These are phyloP conservation scores for Solanum ossicruentum DNA, from an alignment of 257 asterid genomes.

Conservation along the genomic window DNA sequence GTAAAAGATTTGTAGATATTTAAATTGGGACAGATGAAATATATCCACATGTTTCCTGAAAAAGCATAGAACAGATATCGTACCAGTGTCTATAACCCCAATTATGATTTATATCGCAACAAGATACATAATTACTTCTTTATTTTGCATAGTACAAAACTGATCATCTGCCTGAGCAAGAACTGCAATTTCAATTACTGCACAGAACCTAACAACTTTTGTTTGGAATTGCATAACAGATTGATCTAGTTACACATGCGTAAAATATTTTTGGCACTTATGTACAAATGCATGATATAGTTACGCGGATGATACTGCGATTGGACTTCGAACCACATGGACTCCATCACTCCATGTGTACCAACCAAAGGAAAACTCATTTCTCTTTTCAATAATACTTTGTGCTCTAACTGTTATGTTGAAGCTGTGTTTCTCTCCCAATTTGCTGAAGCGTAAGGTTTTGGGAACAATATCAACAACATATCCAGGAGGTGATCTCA, in stretches of 20 bases:
- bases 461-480: conserved; percentile 13
- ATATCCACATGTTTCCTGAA: too few relatives aligned
- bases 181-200: too few relatives aligned
- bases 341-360: conserved; percentile 25
- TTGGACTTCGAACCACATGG: conserved; percentile 29
- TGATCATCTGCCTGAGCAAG: too few relatives aligned
- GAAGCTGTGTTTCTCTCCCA: conserved; percentile 20
- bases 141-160: too few relatives aligned
- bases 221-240: too few relatives aligned
- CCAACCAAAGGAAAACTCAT: conserved; percentile 10
- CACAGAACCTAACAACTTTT: too few relatives aligned
- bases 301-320: not conserved
- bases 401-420: conserved; percentile 5
- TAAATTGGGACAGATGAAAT: too few relatives aligned
- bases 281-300: not conserved
- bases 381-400: not conserved
- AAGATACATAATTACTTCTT: too few relatives aligned
- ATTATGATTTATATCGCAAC: too few relatives aligned
- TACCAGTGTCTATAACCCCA: too few relatives aligned
- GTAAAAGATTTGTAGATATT: too few relatives aligned
- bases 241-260: not conserved
- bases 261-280: not conserved
- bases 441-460: not conserved
- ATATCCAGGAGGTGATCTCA: conserved; percentile 20
- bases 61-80: too few relatives aligned